Conservation (phyloP, 331 rosid species). For the Stylosanthes scabra region DNA sequence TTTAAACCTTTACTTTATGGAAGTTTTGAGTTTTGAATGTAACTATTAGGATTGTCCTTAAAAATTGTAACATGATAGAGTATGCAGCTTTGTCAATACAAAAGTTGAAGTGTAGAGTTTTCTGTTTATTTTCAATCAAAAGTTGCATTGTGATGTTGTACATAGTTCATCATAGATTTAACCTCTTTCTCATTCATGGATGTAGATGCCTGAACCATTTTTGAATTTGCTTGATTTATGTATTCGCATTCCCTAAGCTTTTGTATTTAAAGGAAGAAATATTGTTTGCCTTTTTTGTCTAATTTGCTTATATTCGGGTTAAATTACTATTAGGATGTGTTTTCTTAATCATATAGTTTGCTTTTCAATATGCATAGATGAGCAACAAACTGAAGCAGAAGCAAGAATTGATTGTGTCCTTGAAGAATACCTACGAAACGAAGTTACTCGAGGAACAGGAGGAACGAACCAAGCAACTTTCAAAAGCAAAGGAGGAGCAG, state of each 20-base stretch:
- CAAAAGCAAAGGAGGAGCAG: constrained; percentile 74
- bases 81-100: neutral
- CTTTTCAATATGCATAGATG: constrained; percentile 61
- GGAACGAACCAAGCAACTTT: constrained; percentile 65
- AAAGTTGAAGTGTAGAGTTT: neutral
- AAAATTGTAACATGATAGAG: neutral
- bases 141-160: neutral
- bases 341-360: constrained; percentile 12
- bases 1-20: constrained; percentile 11
- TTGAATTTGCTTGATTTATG: neutral
- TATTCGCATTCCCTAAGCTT: neutral
- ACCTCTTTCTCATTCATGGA: neutral
- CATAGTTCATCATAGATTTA: neutral
- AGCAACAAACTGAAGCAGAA: constrained; percentile 69
- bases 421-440: constrained; percentile 65
- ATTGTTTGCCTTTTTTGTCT: constrained; percentile 5
- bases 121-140: constrained; percentile 1
- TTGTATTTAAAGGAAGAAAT: neutral
- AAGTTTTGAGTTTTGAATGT: constrained; percentile 5
- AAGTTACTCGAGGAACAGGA: constrained; percentile 69
- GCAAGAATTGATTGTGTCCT: constrained; percentile 63
- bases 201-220: neutral
- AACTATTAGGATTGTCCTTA: constrained; percentile 8
- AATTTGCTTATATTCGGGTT: constrained; percentile 17
- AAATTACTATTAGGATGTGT: neutral